These are phyloP conservation scores for Skeletonema potamos DNA, from an alignment of 108 stramenopile genomes.

Conservation along the genomic window DNA sequence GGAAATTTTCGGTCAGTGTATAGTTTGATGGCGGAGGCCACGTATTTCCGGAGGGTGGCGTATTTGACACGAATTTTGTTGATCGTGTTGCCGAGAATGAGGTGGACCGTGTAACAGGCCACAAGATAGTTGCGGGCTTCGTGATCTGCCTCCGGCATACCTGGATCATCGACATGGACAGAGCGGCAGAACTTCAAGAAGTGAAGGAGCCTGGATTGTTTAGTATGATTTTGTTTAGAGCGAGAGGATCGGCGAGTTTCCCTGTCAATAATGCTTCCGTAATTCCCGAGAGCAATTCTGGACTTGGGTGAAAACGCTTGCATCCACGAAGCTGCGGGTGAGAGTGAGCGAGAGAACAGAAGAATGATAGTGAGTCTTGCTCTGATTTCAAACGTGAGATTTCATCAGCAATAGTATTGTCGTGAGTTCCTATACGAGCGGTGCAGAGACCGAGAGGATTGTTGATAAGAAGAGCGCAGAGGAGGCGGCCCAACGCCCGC, in stretches of 20 bases:
- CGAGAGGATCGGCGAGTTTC: conserved; percentile 4
- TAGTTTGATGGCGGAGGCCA: not conserved
- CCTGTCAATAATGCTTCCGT: conserved; percentile 5
- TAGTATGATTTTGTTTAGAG: not conserved
- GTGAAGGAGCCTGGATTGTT: conserved; percentile 1
- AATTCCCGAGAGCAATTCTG: conserved; percentile 3
- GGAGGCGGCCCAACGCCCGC: conserved; percentile 5
- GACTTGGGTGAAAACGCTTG: conserved; percentile 9
- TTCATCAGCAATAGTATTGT: conserved; percentile 7
- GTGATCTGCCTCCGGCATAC: not conserved
- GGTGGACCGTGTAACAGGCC: conserved; percentile 5
- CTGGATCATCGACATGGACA: not conserved
- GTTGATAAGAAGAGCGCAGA: conserved; percentile 7
- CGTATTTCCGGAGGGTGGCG: not conserved
- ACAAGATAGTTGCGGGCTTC: conserved; percentile 8
- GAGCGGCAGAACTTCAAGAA: conserved; percentile 1
- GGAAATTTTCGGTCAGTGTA: not conserved
- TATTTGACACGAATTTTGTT: not conserved
- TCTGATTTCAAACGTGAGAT: conserved; percentile 7
- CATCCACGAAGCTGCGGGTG: not conserved
- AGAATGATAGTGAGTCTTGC: not conserved
- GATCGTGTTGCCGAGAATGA: conserved; percentile 2
- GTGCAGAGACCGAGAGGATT: conserved; percentile 2
- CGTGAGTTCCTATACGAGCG: not conserved
- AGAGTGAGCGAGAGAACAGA: not conserved